Conservation (phyloP, 768 basidiomycete genomes). For the Daedaleopsis sinensis region DNA sequence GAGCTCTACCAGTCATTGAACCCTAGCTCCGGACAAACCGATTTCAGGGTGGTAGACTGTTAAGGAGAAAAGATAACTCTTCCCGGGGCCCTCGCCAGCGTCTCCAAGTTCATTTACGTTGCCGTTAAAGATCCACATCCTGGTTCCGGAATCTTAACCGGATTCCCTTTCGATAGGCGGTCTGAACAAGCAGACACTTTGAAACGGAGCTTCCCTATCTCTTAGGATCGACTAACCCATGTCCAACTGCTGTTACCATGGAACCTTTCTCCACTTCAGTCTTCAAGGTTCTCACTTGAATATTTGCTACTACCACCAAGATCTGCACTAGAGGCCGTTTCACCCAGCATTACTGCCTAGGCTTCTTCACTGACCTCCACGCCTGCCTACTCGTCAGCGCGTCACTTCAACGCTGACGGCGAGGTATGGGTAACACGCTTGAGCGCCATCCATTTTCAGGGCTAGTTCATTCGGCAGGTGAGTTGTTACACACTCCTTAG, state of each 20-base stretch:
- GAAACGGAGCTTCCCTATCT: too few species aligned
- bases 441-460: constrained; percentile 91
- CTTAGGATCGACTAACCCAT: constrained; percentile 87
- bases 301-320: constrained; percentile 90
- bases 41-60: too few species aligned
- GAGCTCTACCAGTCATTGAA: too few species aligned
- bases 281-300: constrained; percentile 85
- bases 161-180: too few species aligned
- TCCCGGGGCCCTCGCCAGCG: too few species aligned
- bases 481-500: constrained; percentile 90
- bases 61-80: too few species aligned
- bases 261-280: constrained; percentile 90
- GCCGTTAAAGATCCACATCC: too few species aligned
- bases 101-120: too few species aligned
- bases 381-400: constrained; percentile 77
- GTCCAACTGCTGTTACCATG: constrained; percentile 87
- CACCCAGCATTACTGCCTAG: constrained; percentile 74
- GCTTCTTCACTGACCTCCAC: constrained; percentile 81
- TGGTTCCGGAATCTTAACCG: too few species aligned
- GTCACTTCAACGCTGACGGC: constrained; percentile 73
- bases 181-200: too few species aligned
- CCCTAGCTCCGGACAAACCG: too few species aligned
- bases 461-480: constrained; percentile 91
- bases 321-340: constrained; percentile 84
- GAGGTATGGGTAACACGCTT: constrained; percentile 86